Percentiles rank a stretch among this genome's conserved stretches.
phyloP scores from a whole-genome alignment of 2,329 filamentous ascomycete species.

The Microcyclosporella mali region DNA sequence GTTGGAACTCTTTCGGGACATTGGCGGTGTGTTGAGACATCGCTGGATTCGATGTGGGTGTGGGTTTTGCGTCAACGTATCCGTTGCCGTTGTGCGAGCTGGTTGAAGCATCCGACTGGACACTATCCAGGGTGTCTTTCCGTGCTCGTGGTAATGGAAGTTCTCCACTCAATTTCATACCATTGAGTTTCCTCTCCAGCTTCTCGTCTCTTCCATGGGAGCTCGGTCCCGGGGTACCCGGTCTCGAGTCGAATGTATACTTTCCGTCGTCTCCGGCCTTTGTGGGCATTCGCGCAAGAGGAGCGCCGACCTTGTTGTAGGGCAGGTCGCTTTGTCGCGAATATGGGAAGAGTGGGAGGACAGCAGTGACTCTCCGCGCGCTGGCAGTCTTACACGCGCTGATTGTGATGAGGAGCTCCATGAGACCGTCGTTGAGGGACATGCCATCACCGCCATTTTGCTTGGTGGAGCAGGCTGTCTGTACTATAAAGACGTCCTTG shows the following conservation, averaged over 20 bases:
- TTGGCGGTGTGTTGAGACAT: constrained; percentile 45
- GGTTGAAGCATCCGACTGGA: constrained; percentile 24
- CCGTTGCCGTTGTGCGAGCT: constrained; percentile 6
- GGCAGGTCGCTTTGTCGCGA: constrained; percentile 92
- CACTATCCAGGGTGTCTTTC: constrained; percentile 29
- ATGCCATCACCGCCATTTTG: constrained; percentile 63
- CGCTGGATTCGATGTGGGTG: constrained; percentile 33
- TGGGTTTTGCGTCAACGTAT: constrained; percentile 5
- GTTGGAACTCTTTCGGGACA: constrained; percentile 57
- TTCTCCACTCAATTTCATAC: constrained; percentile 49
- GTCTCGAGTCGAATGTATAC: constrained; percentile 87
- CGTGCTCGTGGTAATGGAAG: constrained; percentile 18
- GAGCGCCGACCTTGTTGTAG: constrained; percentile 92
- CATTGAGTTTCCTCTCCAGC: constrained; percentile 67
- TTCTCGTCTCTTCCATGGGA: constrained; percentile 38
- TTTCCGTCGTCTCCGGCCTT: constrained; percentile 54
- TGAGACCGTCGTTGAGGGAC: constrained; percentile 73
- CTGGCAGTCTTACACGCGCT: constrained; percentile 96
- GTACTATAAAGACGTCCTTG: constrained; percentile 98
- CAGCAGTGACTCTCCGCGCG: constrained; percentile 84
- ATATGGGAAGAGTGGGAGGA: constrained; percentile 93
- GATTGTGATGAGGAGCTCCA: constrained; percentile 96
- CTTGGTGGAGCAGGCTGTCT: constrained; percentile 50
- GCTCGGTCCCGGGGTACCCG: constrained; percentile 72
- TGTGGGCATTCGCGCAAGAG: constrained; percentile 64